These are phyloP conservation scores for Xylaria polymorpha DNA, from an alignment of 2,329 filamentous ascomycete genomes.

Conservation along the genomic window DNA sequence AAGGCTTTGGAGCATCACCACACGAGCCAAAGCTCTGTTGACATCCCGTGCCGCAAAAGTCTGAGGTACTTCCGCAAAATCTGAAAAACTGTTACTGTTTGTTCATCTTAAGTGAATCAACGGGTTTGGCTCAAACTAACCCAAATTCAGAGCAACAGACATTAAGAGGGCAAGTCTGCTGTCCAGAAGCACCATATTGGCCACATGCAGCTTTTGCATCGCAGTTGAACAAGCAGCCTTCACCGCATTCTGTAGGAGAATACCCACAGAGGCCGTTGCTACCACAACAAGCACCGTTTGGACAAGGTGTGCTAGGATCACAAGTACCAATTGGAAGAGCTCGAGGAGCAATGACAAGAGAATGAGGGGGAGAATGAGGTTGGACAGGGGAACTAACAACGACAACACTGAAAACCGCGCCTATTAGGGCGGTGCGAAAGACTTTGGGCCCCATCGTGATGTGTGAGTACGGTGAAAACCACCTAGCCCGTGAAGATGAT, in stretches of 20 bases:
- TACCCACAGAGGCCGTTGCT: neutral
- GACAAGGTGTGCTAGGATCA: constrained; percentile 8
- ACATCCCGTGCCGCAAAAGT: neutral
- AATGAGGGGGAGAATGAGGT: no score
- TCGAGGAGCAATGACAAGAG: no score
- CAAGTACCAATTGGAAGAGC: constrained; percentile 8
- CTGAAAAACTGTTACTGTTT: neutral
- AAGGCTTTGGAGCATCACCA: neutral
- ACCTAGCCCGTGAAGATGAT: no score
- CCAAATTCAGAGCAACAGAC: constrained; percentile 45
- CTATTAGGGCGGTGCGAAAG: no score
- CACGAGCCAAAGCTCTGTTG: neutral
- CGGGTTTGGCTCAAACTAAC: constrained; percentile 22
- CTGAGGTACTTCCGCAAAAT: constrained; percentile 3
- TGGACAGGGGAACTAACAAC: no score
- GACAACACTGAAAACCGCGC: no score
- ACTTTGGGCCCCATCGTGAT: no score
- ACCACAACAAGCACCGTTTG: constrained; percentile 9
- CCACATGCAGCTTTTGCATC: constrained; percentile 19
- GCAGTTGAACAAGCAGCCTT: constrained; percentile 11
- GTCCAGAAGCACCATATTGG: no score
- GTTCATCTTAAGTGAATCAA: neutral
- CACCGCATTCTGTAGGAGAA: neutral
- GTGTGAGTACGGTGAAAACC: no score
- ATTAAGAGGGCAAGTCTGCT: no score